phyloP scores from a whole-genome alignment of 23 red algal species.

The Gracilariopsis chorda region DNA sequence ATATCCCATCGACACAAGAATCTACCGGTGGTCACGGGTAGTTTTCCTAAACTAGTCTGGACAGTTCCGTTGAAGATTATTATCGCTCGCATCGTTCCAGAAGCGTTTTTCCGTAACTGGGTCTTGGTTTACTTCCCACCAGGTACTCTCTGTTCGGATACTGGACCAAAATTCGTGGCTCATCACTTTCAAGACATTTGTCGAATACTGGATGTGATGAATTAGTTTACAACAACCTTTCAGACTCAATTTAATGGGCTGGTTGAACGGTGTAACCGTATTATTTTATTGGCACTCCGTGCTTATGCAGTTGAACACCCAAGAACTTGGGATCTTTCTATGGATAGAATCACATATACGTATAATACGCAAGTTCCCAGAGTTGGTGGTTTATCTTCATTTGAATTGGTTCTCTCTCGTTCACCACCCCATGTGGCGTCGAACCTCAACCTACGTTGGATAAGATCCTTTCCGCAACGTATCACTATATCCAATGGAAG shows the following conservation, averaged over 20 bases:
- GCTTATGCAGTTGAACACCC: no score
- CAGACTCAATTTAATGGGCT: background rate
- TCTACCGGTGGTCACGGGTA: background rate
- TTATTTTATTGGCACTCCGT: no score
- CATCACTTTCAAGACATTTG: background rate
- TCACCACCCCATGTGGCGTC: background rate
- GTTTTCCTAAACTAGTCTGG: background rate
- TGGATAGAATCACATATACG: background rate
- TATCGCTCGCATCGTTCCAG: no score
- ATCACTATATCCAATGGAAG: no score
- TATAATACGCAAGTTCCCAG: background rate
- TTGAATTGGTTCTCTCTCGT: no score
- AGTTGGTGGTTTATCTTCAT: background rate
- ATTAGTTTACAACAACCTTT: background rate
- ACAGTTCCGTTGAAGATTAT: background rate
- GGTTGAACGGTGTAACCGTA: background rate
- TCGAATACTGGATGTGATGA: background rate
- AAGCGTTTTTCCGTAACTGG: background rate
- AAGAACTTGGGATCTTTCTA: no score
- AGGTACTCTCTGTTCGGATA: no score
- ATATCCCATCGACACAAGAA: background rate
- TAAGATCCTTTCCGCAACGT: background rate
- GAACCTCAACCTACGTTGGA: background rate
- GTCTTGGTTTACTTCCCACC: background rate
- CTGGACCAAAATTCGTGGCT: background rate